phyloP scores from a whole-genome alignment of 305 asterid species.

The Salvia sclarea region DNA sequence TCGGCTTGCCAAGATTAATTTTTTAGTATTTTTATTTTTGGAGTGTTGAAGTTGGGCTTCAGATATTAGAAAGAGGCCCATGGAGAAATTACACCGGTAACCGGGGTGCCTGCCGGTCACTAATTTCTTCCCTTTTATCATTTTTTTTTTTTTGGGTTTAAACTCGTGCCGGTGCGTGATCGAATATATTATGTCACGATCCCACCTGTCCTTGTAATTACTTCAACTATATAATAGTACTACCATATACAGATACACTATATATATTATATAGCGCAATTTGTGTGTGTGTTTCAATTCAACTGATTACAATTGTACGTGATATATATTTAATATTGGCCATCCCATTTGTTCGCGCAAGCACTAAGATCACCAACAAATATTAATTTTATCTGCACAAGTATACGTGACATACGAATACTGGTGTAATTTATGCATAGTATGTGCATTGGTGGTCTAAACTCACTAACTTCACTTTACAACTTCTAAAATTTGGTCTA shows the following conservation, averaged over 20 bases:
- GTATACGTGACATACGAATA: too few species aligned
- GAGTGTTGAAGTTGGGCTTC: not conserved
- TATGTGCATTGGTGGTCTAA: not conserved
- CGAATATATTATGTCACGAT: not conserved
- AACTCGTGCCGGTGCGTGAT: not conserved
- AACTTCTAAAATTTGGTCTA: not conserved
- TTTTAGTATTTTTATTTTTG: not conserved
- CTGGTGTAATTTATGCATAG: too few species aligned
- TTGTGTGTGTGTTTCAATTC: too few species aligned
- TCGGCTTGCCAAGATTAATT: not conserved
- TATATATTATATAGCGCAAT: not conserved
- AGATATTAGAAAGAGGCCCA: not conserved
- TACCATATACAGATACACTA: too few species aligned
- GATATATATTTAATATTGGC: too few species aligned
- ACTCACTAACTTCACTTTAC: not conserved
- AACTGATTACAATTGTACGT: too few species aligned
- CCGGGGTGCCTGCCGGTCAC: not conserved
- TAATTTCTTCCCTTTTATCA: not conserved
- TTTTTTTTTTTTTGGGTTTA: not conserved
- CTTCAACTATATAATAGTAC: conserved; percentile 11
- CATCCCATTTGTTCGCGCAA: too few species aligned
- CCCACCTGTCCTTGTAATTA: conserved; percentile 11
- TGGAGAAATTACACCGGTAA: not conserved
- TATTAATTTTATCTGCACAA: too few species aligned
- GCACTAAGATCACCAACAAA: too few species aligned